Percentiles rank a stretch among this genome's conserved stretches.
Evolutionary conservation across 2,329 filamentous ascomycete species (phyloP).

Genomic region (Cordyceps farinosa): DNA sequence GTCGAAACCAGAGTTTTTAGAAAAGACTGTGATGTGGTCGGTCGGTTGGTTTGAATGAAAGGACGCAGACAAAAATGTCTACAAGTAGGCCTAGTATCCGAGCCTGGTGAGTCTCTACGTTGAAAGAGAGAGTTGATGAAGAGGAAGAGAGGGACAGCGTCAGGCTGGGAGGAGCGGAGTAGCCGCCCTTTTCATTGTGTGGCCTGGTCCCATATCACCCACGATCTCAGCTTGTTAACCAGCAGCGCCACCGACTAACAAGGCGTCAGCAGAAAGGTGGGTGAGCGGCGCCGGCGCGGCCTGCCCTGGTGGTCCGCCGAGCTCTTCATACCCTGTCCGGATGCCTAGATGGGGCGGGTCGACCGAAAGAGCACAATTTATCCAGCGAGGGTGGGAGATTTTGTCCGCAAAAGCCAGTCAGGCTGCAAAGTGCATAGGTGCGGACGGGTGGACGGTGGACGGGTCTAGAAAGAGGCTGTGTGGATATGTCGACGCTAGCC

Average conservation of each 20-base stretch:
- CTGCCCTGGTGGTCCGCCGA: not conserved
- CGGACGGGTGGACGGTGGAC: not conserved
- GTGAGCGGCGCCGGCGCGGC: not conserved
- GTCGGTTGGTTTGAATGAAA: constrained; percentile 34
- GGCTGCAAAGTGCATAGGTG: not conserved
- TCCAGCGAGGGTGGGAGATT: not conserved
- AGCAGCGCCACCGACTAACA: not conserved
- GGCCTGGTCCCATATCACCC: not conserved
- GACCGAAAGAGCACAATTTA: constrained; percentile 8
- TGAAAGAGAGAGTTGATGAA: constrained; percentile 26
- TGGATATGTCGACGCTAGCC: constrained; percentile 3
- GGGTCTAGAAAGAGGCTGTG: constrained; percentile 13
- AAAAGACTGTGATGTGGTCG: constrained; percentile 28
- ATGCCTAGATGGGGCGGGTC: constrained; percentile 13
- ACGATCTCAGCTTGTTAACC: constrained; percentile 3
- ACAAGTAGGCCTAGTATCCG: constrained; percentile 31
- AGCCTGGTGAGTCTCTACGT: constrained; percentile 26
- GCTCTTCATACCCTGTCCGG: not conserved
- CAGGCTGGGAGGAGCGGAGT: constrained; percentile 11
- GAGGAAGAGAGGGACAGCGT: constrained; percentile 14
- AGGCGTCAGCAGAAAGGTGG: constrained; percentile 11
- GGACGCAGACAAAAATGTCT: constrained; percentile 38
- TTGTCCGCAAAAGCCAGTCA: not conserved
- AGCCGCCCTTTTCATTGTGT: constrained; percentile 6
- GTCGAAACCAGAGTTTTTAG: constrained; percentile 28